phyloP scores from a whole-genome alignment of 2,329 filamentous ascomycete species.

The Coniochaeta ligniaria region DNA sequence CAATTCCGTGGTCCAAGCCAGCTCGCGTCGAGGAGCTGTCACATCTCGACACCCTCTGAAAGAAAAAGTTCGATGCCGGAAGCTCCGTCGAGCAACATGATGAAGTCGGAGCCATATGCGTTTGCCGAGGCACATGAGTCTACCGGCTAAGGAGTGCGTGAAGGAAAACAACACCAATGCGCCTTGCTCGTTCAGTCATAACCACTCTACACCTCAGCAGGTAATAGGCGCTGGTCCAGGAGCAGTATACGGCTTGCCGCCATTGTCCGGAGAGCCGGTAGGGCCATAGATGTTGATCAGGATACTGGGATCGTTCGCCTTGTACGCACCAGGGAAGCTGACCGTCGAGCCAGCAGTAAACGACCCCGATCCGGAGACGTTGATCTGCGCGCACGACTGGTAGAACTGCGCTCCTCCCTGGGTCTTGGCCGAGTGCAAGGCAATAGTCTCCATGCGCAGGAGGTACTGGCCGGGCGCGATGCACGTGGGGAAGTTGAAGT shows the following conservation, averaged over 20 bases:
- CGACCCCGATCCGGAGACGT: constrained; percentile 28
- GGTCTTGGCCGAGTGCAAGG: constrained; percentile 39
- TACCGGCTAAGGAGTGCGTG: not conserved
- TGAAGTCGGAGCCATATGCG: not conserved
- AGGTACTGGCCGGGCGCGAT: constrained; percentile 48
- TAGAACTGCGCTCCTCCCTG: constrained; percentile 33
- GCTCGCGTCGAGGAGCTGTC: not conserved
- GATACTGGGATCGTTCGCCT: constrained; percentile 35
- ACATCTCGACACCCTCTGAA: not conserved
- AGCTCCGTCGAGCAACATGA: not conserved
- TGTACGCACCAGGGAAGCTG: constrained; percentile 37
- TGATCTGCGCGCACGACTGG: constrained; percentile 34
- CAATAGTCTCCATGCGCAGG: constrained; percentile 45
- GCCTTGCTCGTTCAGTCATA: not conserved
- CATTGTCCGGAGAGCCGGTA: constrained; percentile 31
- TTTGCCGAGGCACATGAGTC: not conserved
- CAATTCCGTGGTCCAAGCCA: not conserved
- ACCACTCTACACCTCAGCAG: constrained; percentile 11
- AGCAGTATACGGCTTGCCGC: constrained; percentile 29
- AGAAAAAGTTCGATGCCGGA: not conserved
- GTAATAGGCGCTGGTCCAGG: constrained; percentile 27
- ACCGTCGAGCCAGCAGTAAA: constrained; percentile 29
- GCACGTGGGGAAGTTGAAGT: constrained; percentile 41
- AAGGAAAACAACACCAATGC: not conserved
- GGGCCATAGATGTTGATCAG: constrained; percentile 38